Evolutionary conservation across 148 eudicot genomes (phyloP).

Genomic region (Vaccinium myrtillus): DNA sequence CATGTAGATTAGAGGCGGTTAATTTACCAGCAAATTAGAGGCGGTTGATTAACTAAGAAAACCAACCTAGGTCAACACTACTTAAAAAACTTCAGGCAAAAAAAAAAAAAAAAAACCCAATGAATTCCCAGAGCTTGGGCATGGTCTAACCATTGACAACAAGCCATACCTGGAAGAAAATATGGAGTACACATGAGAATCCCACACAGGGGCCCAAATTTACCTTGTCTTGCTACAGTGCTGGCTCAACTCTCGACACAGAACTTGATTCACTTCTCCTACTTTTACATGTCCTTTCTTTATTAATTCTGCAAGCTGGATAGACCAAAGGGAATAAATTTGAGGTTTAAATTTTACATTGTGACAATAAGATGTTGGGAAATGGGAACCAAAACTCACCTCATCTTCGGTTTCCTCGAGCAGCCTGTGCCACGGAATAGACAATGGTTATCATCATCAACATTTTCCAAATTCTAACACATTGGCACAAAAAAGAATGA

Average conservation of each 20-base stretch:
- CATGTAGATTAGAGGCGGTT: not conserved
- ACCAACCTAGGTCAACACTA: not conserved
- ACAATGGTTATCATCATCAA: not conserved
- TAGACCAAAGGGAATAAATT: constrained; percentile 6
- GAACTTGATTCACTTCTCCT: constrained; percentile 73
- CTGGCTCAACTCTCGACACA: constrained; percentile 75
- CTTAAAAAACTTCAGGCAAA: not conserved
- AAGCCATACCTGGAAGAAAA: not conserved
- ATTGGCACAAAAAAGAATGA: not conserved
- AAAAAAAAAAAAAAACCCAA: not conserved
- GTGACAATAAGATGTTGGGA: constrained; percentile 10
- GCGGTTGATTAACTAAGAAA: not conserved
- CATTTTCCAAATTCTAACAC: not conserved
- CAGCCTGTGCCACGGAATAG: constrained; percentile 54
- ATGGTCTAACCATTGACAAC: not conserved
- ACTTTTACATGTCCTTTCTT: constrained; percentile 71
- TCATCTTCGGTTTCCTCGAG: constrained; percentile 96
- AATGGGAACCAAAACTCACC: constrained; percentile 41
- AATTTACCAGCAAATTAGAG: not conserved
- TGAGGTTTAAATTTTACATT: not conserved
- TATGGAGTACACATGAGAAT: not conserved
- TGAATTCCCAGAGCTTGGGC: not conserved
- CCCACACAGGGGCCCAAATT: not conserved
- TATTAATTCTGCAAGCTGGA: constrained; percentile 77
- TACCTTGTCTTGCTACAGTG: constrained; percentile 76